phyloP scores from a whole-genome alignment of 177 flowering plant genomes.

The Telopea speciosissima region DNA sequence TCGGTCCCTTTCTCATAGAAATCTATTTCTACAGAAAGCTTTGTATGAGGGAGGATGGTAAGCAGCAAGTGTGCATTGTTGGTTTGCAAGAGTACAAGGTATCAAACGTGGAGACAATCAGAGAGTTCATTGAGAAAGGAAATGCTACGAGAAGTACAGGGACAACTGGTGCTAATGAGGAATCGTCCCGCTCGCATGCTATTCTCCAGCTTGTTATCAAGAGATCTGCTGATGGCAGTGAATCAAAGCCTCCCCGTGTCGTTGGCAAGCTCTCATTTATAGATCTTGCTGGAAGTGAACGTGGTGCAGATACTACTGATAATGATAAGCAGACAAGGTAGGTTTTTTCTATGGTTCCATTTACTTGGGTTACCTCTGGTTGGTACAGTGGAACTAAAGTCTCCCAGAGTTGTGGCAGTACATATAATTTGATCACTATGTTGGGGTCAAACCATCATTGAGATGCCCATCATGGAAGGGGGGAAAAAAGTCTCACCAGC shows the following conservation, averaged over 20 bases:
- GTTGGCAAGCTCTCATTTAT: constrained; percentile 92
- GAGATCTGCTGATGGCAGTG: constrained; percentile 62
- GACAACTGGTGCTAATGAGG: constrained; percentile 94
- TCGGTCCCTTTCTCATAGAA: constrained; percentile 4
- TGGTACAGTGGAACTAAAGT: background rate
- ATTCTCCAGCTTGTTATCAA: constrained; percentile 85
- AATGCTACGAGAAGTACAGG: constrained; percentile 85
- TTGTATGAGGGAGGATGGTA: constrained; percentile 95
- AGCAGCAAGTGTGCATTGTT: constrained; percentile 91
- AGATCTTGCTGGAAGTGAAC: constrained; percentile 96
- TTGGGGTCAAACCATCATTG: too few species aligned
- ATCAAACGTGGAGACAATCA: constrained; percentile 57
- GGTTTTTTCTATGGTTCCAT: background rate
- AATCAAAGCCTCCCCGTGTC: constrained; percentile 63
- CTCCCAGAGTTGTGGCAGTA: background rate
- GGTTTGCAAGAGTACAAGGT: constrained; percentile 85
- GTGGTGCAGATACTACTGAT: constrained; percentile 96
- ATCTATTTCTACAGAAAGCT: constrained; percentile 50
- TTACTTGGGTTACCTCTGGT: background rate
- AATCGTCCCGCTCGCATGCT: constrained; percentile 95
- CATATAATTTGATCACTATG: too few species aligned
- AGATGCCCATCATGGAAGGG: background rate
- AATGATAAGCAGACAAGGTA: constrained; percentile 90
- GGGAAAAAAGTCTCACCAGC: background rate
- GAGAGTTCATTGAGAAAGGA: constrained; percentile 78